Base-by-base conservation (phyloP, 306 rosid genomes). In the Vigna unguiculata region DNA sequence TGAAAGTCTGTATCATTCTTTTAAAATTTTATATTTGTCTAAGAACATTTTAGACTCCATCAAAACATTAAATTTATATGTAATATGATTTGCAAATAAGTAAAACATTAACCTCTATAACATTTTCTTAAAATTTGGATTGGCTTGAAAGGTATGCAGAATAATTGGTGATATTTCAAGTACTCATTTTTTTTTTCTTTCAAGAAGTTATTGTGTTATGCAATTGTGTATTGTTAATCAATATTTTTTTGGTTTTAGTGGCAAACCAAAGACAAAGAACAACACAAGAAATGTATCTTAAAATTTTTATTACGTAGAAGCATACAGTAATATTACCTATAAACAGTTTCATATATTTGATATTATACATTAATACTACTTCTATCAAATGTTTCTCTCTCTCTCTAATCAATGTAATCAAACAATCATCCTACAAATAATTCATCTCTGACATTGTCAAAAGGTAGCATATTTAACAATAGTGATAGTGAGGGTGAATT, bases 21-120 rank as follows among this genome's bases (percentile, higher is more conserved):
- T 28, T 28, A 43, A 45, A 55, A 54, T 36, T 9, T 20, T 57
- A 21, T 25, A 1, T 46, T 12, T 30, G 4, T 69, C 11, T 49
- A 28, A n/a, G 9, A 63, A 9, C 58, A 47, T 68, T 47, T 47
- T 67, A 19, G 17, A 69, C 60, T 48, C 32, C 45, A n/a, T 69
- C 0, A 12, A 48, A 69, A n/a, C 12, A n/a, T 30, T 49, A 17
- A 28, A 67, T 67, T 67, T 19, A 45, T 67, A 20, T 67, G 45
- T 13, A 9, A 45, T 22, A 46, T 21, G 11, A 28, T 38, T 45
- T 36, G 14, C 49, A 63, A 9, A 36, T 63, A 17, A 63, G 5
- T 61, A 14, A 62, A 62, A 34, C 40, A 34, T 34, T 34, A 34
- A 34, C 40, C 40, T 34, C 7, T 34, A 34, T 34, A 9, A 34